These are phyloP conservation scores for Adansonia digitata DNA, from an alignment of 345 rosid genomes.

Conservation along the genomic window DNA sequence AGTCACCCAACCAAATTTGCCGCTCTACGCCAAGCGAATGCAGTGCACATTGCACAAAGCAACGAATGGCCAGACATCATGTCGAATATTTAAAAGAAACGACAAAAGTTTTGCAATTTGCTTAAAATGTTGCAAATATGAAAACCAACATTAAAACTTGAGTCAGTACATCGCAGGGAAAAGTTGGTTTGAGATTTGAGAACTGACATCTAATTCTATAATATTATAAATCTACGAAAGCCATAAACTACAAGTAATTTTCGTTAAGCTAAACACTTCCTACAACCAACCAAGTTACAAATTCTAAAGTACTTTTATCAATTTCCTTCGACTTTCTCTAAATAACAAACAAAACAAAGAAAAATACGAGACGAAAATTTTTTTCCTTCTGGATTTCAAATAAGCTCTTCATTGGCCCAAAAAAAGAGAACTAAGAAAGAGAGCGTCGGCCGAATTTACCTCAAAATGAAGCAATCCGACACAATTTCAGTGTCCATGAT, in stretches of 20 bases:
- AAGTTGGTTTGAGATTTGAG: neutral
- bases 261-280: neutral
- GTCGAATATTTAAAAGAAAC: neutral
- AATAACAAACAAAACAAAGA: neutral
- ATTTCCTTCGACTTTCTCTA: neutral
- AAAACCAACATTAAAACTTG: neutral
- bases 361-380: too few species aligned
- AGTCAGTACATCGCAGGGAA: neutral
- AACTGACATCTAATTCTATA: neutral
- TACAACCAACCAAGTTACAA: neutral
- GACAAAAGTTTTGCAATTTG: neutral
- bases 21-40: neutral
- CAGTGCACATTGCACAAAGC: constrained; percentile 1
- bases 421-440: neutral
- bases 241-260: neutral
- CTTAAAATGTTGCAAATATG: neutral
- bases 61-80: neutral
- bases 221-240: neutral
- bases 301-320: too few species aligned
- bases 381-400: neutral
- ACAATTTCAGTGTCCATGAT: neutral
- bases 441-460: neutral
- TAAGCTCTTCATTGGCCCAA: neutral
- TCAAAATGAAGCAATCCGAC: neutral
- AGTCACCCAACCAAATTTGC: neutral